A percentile compares a stretch with the other conserved stretches of the same genome.
These are phyloP conservation scores for Tulasnella sp. DNA, from an alignment of 768 basidiomycete species.

Conservation along the genomic window DNA sequence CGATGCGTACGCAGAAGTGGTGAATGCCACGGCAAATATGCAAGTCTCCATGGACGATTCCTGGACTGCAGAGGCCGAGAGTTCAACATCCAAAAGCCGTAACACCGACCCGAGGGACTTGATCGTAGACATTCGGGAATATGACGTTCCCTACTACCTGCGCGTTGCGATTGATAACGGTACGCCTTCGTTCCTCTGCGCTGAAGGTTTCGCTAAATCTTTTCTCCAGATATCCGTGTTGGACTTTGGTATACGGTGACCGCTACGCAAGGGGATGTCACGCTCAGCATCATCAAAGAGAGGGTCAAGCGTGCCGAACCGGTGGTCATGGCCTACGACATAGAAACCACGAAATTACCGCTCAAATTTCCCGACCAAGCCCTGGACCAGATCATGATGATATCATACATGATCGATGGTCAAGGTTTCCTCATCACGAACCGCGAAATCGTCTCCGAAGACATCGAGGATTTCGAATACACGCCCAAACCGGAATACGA, in stretches of 20 bases:
- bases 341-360: conserved; percentile 99
- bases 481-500: conserved; percentile 97
- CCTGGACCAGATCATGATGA: conserved; percentile 99
- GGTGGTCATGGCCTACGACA: conserved; percentile 98
- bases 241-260: conserved; percentile 95
- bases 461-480: conserved; percentile 98
- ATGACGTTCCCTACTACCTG: conserved; percentile 93
- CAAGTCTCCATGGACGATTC: conserved; percentile 49
- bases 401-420: conserved; percentile 98
- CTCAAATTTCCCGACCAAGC: conserved; percentile 95
- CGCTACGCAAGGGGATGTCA: conserved; percentile 71
- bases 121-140: conserved; percentile 91
- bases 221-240: conserved; percentile 67
- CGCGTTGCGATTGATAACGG: conserved; percentile 98
- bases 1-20: conserved; percentile 95
- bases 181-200: conserved; percentile 20
- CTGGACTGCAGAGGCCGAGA: conserved; percentile 33
- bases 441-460: conserved; percentile 91
- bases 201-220: background rate
- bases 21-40: conserved; percentile 56
- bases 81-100: conserved; percentile 30
- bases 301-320: conserved; percentile 98
- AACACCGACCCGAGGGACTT: conserved; percentile 83
- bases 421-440: conserved; percentile 97
- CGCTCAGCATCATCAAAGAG: conserved; percentile 61